Percentiles rank a stretch among this genome's conserved stretches.
phyloP scores from a whole-genome alignment of 2,329 filamentous ascomycete genomes.

The Ceratocystis huliohia region DNA sequence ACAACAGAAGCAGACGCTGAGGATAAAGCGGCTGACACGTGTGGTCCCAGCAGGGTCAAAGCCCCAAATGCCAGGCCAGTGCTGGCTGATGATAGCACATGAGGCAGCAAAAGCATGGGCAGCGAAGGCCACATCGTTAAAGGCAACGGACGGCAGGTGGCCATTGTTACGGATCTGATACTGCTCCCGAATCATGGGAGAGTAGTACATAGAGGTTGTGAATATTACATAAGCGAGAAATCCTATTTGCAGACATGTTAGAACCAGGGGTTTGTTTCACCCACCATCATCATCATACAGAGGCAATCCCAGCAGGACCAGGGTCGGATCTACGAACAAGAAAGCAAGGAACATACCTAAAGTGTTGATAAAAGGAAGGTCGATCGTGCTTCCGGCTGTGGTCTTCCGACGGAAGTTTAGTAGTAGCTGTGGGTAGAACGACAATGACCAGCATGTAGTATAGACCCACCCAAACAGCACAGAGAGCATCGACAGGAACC shows the following conservation, averaged over 20 bases:
- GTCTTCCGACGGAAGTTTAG: constrained; percentile 65
- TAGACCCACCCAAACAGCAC: constrained; percentile 64
- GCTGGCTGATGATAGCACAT: constrained; percentile 61
- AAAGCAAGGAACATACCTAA: constrained; percentile 33
- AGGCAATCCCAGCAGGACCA: not conserved
- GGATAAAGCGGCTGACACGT: constrained; percentile 48
- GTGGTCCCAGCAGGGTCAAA: constrained; percentile 49
- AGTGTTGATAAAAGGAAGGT: constrained; percentile 68
- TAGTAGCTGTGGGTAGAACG: constrained; percentile 84
- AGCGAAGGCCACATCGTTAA: constrained; percentile 86
- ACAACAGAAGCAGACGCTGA: constrained; percentile 58
- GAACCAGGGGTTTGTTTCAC: not conserved
- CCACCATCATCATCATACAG: not conserved
- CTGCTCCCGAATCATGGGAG: constrained; percentile 60
- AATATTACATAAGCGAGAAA: constrained; percentile 66
- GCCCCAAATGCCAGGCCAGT: constrained; percentile 64
- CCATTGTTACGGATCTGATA: constrained; percentile 70
- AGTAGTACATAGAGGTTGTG: constrained; percentile 65
- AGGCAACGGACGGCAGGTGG: constrained; percentile 67
- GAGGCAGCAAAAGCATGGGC: constrained; percentile 65
- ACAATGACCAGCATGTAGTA: constrained; percentile 65
- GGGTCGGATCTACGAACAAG: not conserved
- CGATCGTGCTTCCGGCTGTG: constrained; percentile 72
- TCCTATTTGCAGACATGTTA: constrained; percentile 31
- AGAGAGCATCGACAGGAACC: constrained; percentile 35